Evolutionary conservation across 768 basidiomycete genomes (phyloP), one percentile per base, ranked within the genome.

Genomic region (Mycena sanguinolenta): DNA sequence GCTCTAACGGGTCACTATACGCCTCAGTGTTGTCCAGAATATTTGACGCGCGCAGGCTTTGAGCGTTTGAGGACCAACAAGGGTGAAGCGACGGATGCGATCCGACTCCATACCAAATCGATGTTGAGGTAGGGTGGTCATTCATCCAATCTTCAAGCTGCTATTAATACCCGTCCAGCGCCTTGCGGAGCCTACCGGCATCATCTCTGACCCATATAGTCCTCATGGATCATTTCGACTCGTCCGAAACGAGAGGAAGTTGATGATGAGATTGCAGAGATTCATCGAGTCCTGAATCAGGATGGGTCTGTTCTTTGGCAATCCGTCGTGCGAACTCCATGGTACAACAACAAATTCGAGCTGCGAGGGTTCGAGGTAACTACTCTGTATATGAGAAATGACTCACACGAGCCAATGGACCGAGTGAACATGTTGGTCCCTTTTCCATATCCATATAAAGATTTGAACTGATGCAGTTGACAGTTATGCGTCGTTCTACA

Each of bases 71-170:
- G 85, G 74, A 79, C 83, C 16, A 82, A 88, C 67, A 79, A 84
- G 53, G 83, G 80, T 30, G 77, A 77, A 52, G 80, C 78, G 16
- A 76, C 88, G 28, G 84, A 90, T 55, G 81, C 85, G 0, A 90
- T 94, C 81, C 84, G 90, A 27, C 74, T 93, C 53, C 92, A 93
- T 76, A 93, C 92, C 0, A 90, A 92, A 71, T 87, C 89, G 4
- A 89, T 93, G 70, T 71, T 88, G 66, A 89, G 91, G 90, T 91
- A 63, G 30, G 54, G 32, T 55, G 30, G 19, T 8, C 2, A 8
- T 8, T 4, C 27, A 4, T 62, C 57, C 19, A 10, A 16, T 10
- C 44, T 46, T n/a, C 17, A 19, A 46, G 10, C 44, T 21, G 8
- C 10, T 38, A 68, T 14, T 21, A 25, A 32, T 34, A 54, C 17